These are phyloP conservation scores for Lasiosphaeria ovina DNA, from an alignment of 495 filamentous ascomycete genomes.

Conservation along the genomic window DNA sequence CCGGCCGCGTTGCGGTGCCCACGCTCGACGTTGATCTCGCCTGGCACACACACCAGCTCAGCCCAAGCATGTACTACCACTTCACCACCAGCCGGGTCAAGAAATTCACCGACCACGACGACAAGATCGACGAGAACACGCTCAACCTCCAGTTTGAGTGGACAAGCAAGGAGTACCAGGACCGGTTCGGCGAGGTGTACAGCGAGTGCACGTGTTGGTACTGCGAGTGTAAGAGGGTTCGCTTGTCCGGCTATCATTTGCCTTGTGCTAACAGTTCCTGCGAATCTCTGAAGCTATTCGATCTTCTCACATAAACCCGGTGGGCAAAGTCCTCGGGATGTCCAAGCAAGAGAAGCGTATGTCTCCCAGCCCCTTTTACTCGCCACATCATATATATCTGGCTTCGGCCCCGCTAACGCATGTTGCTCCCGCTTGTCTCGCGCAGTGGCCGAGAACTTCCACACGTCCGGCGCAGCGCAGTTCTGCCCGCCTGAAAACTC, in stretches of 20 bases:
- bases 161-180: slow-evolving; percentile 70
- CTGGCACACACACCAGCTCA: slow-evolving; percentile 74
- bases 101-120: slow-evolving; percentile 79
- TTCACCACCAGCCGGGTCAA: slow-evolving; percentile 43
- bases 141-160: slow-evolving; percentile 67
- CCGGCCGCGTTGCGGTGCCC: slow-evolving; percentile 62
- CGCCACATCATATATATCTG: slow-evolving; percentile 21
- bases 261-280: background rate
- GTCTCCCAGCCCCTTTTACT: slow-evolving; percentile 1
- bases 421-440: slow-evolving; percentile 22
- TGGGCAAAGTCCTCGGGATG: slow-evolving; percentile 39
- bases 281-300: slow-evolving; percentile 51
- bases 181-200: slow-evolving; percentile 63
- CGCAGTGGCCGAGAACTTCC: slow-evolving; percentile 52
- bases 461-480: slow-evolving; percentile 52
- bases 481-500: slow-evolving; percentile 55
- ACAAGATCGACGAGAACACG: slow-evolving; percentile 68
- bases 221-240: slow-evolving; percentile 56
- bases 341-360: slow-evolving; percentile 47
- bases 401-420: too few species aligned
- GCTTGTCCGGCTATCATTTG: background rate
- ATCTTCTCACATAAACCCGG: slow-evolving; percentile 52
- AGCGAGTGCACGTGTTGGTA: slow-evolving; percentile 89
- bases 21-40: slow-evolving; percentile 86
- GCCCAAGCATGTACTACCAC: slow-evolving; percentile 60